Evolutionary conservation across 768 basidiomycete genomes (phyloP).

Genomic region (Guyanaporus albipodus): DNA sequence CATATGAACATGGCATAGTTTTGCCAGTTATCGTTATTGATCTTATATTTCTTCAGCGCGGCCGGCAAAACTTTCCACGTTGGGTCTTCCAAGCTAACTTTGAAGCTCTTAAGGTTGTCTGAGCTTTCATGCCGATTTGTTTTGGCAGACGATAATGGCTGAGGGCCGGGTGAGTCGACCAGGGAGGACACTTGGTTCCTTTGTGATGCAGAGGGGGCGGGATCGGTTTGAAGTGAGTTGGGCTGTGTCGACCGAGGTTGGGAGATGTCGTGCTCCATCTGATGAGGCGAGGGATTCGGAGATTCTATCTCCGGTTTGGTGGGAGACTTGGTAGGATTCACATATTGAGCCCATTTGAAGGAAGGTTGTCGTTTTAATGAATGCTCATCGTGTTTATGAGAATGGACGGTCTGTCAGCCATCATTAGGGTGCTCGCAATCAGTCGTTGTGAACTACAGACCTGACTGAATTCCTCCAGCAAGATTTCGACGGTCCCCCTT

Average conservation of each 20-base stretch:
- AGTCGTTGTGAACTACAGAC: conserved; percentile 35
- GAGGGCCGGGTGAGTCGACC: conserved; percentile 29
- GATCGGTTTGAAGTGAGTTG: conserved; percentile 10
- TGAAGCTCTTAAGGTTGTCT: conserved; percentile 88
- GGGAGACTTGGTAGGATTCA: conserved; percentile 73
- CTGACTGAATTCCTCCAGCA: conserved; percentile 61
- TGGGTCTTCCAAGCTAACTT: conserved; percentile 95
- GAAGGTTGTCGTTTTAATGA: conserved; percentile 70
- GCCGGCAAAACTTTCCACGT: conserved; percentile 99
- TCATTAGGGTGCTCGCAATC: conserved; percentile 10
- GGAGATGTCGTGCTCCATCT: conserved; percentile 64
- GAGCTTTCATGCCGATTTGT: conserved; percentile 62
- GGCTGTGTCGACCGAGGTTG: conserved; percentile 31
- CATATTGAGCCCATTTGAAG: conserved; percentile 85
- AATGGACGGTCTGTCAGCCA: conserved; percentile 4
- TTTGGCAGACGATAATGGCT: conserved; percentile 24
- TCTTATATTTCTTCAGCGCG: conserved; percentile 97
- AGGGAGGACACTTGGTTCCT: conserved; percentile 24
- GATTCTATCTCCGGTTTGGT: conserved; percentile 75
- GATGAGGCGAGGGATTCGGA: conserved; percentile 75
- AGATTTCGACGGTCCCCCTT: conserved; percentile 54
- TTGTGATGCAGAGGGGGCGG: conserved; percentile 31
- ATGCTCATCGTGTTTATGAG: conserved; percentile 32
- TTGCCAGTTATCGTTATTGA: conserved; percentile 98
- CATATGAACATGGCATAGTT: conserved; percentile 99